phyloP scores from a whole-genome alignment of 2,329 filamentous ascomycete species.

The Trichoderma atroviride region DNA sequence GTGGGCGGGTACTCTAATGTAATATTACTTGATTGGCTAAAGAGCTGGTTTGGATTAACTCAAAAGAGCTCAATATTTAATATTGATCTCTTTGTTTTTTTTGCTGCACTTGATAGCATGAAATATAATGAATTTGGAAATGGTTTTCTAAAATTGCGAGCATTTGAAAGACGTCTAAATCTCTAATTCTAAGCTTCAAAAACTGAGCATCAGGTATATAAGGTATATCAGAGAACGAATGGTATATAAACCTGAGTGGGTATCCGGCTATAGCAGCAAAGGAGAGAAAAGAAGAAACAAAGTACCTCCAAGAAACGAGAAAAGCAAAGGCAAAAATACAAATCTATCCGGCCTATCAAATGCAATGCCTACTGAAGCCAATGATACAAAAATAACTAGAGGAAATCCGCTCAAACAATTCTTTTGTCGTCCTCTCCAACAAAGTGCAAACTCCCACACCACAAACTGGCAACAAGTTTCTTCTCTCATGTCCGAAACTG shows the following conservation, averaged over 20 bases:
- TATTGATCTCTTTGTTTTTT: background rate
- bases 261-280: slow-evolving; percentile 13
- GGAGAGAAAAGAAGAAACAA: background rate
- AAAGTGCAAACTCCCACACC: background rate
- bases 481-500: slow-evolving; percentile 49
- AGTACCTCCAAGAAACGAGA: background rate
- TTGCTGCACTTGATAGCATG: background rate
- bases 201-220: background rate
- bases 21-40: background rate
- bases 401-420: background rate
- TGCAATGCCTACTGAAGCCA: background rate
- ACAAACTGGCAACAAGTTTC: background rate
- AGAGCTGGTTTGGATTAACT: background rate
- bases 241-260: background rate
- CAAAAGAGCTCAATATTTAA: background rate
- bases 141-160: background rate
- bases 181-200: background rate
- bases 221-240: background rate
- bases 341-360: slow-evolving; percentile 9
- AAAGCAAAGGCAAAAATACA: background rate
- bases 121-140: background rate
- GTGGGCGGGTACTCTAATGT: background rate
- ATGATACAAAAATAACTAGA: background rate
- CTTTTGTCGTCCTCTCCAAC: background rate
- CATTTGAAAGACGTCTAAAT: background rate